phyloP scores from a whole-genome alignment of 208 protist species.

The Naegleria gruberi region DNA sequence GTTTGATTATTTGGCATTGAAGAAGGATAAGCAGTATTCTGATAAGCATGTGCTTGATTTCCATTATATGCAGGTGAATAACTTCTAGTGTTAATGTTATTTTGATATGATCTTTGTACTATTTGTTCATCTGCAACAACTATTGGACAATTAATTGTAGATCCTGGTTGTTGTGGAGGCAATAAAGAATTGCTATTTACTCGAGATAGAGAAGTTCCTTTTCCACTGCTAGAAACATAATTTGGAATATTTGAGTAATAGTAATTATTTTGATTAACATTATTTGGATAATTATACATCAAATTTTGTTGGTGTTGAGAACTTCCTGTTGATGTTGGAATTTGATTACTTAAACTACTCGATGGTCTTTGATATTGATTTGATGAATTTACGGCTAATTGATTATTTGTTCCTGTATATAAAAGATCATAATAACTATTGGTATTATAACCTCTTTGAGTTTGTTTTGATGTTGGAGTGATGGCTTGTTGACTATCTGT shows the following conservation, averaged over 20 bases:
- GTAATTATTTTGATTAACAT: neutral
- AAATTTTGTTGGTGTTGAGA: neutral
- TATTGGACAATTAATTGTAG: neutral
- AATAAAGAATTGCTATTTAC: slow-evolving; percentile 43
- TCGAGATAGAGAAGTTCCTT: slow-evolving; percentile 4
- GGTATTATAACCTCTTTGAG: neutral
- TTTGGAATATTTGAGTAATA: neutral
- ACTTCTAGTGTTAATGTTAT: neutral
- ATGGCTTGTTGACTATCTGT: neutral
- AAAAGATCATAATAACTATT: neutral
- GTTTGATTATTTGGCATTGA: neutral
- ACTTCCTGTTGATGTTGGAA: neutral
- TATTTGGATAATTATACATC: neutral
- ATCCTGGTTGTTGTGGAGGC: slow-evolving; percentile 28
- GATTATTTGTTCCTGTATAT: neutral
- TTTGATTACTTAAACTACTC: neutral
- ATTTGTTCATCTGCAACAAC: neutral
- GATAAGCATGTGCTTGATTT: neutral
- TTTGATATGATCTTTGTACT: neutral
- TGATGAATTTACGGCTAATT: neutral
- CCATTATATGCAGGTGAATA: neutral
- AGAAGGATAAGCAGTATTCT: neutral
- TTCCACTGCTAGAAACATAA: neutral
- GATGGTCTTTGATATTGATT: neutral
- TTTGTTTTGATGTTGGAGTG: neutral